These are phyloP conservation scores for Lepiota subincarnata DNA, from an alignment of 768 basidiomycete species.

Conservation along the genomic window DNA sequence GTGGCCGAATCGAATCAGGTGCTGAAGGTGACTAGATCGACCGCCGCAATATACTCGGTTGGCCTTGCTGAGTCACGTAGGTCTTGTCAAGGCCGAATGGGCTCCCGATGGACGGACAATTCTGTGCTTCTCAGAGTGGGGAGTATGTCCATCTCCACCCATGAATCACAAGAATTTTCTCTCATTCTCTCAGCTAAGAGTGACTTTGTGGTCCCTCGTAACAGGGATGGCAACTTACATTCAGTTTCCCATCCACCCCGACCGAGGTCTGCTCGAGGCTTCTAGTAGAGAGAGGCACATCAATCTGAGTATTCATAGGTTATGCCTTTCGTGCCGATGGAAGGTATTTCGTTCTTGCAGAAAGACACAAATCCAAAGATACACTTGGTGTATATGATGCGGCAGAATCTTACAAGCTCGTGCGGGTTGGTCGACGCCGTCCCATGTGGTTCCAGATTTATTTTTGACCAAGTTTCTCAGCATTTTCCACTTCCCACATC, in stretches of 20 bases:
- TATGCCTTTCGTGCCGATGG: constrained; percentile 78
- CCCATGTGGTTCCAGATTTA: not conserved
- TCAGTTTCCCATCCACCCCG: constrained; percentile 79
- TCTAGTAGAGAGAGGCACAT: not conserved
- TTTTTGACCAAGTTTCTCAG: constrained; percentile 33
- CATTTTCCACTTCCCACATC: constrained; percentile 80
- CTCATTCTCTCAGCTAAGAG: constrained; percentile 55
- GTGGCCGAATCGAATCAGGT: constrained; percentile 72
- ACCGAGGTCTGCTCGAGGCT: constrained; percentile 50
- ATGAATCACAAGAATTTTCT: not conserved
- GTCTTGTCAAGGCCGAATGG: constrained; percentile 87
- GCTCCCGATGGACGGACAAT: constrained; percentile 79
- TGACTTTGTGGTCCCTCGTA: constrained; percentile 82
- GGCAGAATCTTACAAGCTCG: constrained; percentile 61
- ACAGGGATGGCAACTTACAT: constrained; percentile 77
- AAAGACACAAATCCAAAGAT: constrained; percentile 88
- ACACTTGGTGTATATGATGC: constrained; percentile 83
- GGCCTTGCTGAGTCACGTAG: constrained; percentile 24
- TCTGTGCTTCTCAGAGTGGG: constrained; percentile 91
- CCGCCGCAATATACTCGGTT: not conserved
- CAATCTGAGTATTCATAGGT: constrained; percentile 36
- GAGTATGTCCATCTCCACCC: constrained; percentile 52
- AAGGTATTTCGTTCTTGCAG: constrained; percentile 80
- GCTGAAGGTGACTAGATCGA: constrained; percentile 49
- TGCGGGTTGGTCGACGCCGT: constrained; percentile 47